Conservation (phyloP, 257 asterid genomes). For the Jacaranda mimosifolia region DNA sequence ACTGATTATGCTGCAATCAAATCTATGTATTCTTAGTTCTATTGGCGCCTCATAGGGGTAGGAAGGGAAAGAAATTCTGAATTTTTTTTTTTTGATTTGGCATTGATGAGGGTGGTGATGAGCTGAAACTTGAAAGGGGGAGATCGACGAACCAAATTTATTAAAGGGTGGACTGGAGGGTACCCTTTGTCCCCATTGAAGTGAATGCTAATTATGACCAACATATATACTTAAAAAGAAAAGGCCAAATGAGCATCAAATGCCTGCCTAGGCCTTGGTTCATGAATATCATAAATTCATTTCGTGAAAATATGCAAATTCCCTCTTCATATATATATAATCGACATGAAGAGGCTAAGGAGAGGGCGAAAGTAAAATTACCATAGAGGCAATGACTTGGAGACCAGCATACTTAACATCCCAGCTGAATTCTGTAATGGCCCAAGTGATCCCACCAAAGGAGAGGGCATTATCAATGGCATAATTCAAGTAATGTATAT, state of each 20-base stretch:
- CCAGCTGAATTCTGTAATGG: slow-evolving; percentile 92
- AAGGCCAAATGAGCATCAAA: neutral
- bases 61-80: slow-evolving; percentile 17
- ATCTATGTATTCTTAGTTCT: neutral
- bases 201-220: slow-evolving; percentile 33
- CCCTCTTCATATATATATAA: too few species aligned
- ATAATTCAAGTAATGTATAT: slow-evolving; percentile 56
- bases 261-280: neutral
- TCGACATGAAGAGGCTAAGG: neutral
- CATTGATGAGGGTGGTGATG: slow-evolving; percentile 37
- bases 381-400: slow-evolving; percentile 81
- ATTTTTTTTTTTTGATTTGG: slow-evolving; percentile 28
- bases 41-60: slow-evolving; percentile 19
- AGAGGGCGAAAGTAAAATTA: slow-evolving; percentile 29
- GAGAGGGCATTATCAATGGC: slow-evolving; percentile 58
- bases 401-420: slow-evolving; percentile 90
- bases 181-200: slow-evolving; percentile 37
- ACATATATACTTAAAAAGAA: neutral
- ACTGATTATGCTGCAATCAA: slow-evolving; percentile 37
- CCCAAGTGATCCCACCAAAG: slow-evolving; percentile 90
- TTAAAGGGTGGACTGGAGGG: slow-evolving; percentile 16
- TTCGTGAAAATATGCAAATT: neutral
- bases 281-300: too few species aligned
- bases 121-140: slow-evolving; percentile 16
- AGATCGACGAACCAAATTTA: neutral